Percentiles rank a stretch among this genome's conserved stretches.
Evolutionary conservation across 2,329 filamentous ascomycete genomes (phyloP).

Genomic region (Purpureocillium lavendulum): DNA sequence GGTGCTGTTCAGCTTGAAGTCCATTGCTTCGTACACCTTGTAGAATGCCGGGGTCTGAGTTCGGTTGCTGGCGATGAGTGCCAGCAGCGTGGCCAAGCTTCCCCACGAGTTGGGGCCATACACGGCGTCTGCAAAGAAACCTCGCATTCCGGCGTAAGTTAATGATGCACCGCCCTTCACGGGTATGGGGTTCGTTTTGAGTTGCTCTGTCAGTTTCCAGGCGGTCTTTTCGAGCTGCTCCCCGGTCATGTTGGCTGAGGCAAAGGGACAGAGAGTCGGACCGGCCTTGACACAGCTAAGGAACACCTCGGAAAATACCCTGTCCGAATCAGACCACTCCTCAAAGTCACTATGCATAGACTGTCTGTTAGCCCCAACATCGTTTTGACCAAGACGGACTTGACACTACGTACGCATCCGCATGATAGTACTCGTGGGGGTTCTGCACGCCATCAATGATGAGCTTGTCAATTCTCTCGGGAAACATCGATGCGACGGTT

Average conservation of each 20-base stretch:
- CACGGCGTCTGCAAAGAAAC: neutral
- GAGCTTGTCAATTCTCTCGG: conserved; percentile 20
- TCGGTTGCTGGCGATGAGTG: too few relatives aligned
- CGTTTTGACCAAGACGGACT: too few relatives aligned
- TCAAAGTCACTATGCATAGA: conserved; percentile 13
- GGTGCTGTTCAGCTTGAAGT: neutral
- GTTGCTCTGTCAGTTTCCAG: conserved; percentile 12
- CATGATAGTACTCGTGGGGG: conserved; percentile 20
- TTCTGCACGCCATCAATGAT: conserved; percentile 23
- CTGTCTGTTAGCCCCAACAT: neutral
- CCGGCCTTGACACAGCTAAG: conserved; percentile 12
- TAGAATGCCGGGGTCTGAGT: neutral
- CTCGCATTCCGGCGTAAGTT: neutral
- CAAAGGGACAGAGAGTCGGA: conserved; percentile 13
- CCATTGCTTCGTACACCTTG: neutral
- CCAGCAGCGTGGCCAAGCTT: neutral
- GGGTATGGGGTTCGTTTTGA: conserved; percentile 14
- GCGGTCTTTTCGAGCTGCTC: conserved; percentile 14
- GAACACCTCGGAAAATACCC: conserved; percentile 16
- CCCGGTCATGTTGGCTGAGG: conserved; percentile 9
- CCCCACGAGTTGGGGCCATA: conserved; percentile 1
- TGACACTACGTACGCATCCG: conserved; percentile 8
- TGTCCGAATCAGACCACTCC: conserved; percentile 15
- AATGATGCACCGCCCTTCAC: neutral
- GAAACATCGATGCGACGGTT: conserved; percentile 31